Evolutionary conservation across 164 flowering plant species (phyloP), one percentile per base, ranked within the genome.

Genomic region (Dillenia turbinata): DNA sequence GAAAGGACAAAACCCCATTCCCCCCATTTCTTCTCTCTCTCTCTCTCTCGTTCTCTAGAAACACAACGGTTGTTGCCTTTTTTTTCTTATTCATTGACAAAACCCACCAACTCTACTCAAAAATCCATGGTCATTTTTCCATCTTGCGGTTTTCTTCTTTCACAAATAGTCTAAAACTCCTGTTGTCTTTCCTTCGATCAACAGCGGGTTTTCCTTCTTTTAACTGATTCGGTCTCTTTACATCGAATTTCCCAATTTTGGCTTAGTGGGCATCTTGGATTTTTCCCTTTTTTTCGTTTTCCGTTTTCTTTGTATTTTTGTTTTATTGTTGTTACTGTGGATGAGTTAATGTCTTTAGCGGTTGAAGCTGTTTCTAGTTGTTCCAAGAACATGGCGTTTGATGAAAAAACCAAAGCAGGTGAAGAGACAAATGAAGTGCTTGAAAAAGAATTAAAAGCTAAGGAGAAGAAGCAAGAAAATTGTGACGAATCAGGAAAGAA

Each of bases 361-460:
- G 72, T 72, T 66, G 79, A 73, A 51, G 74, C 72, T 69, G 69
- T 49, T 56, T 66, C 75, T 50, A 71, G 77, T 33, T 5, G 40
- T 75, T 71, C 77, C 65, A 71, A 65, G 44, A 69, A 74, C 52
- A 79, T 78, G 83, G 84, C 80, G 45, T 63, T 72, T 56, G 78
- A 75, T 45, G 75, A 66, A 11, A 57, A 33, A 33, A 33, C 58
- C 15, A 71, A 70, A 60, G 77, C 67, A 19, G 73, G 40, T 43
- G 65, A 14, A 26, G 66, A 65, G 13, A 16, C 57, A 26, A 57
- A 43, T 50, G 49, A 49, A 44, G 54, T 5, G 9, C 43, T 69
- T 51, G 66, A 51, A 26, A 33, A 24, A 19, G 16, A 22, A 44
- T 16, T 12, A 65, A 44, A 43, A 57, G 33, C 54, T 4, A 33